Percentiles rank a stretch among this genome's conserved stretches.
phyloP scores from a whole-genome alignment of 2,329 filamentous ascomycete species.

The Fusarium udum region DNA sequence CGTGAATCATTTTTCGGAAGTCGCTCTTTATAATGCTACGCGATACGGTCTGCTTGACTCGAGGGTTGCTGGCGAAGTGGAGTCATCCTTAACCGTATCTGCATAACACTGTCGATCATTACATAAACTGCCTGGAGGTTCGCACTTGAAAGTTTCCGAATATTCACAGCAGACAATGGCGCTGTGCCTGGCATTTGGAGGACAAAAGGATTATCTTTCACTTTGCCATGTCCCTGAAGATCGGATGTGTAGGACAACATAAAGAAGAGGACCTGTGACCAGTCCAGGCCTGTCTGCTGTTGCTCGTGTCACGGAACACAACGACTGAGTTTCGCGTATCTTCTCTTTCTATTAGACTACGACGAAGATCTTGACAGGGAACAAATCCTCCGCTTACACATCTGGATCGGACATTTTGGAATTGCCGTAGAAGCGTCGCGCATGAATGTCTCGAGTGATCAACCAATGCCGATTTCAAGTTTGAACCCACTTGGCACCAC shows the following conservation, averaged over 20 bases:
- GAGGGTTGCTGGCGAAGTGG: not conserved
- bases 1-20: not conserved
- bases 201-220: accelerated
- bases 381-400: not conserved
- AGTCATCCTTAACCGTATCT: not conserved
- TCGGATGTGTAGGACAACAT: not conserved
- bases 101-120: slow-evolving; percentile 8
- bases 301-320: not conserved
- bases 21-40: slow-evolving; percentile 1
- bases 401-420: not conserved
- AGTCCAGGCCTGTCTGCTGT: not conserved
- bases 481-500: not conserved
- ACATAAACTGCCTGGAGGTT: not conserved
- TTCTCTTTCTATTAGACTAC: not conserved
- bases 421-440: not conserved
- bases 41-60: slow-evolving; percentile 1
- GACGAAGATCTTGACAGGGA: not conserved
- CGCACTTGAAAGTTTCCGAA: not conserved
- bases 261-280: not conserved
- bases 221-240: not conserved
- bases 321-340: not conserved
- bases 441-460: not conserved
- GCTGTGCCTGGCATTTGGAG: not conserved
- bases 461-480: not conserved
- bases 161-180: not conserved